These are phyloP conservation scores for Beauveria scarabaeidicola DNA, from an alignment of 2,329 filamentous ascomycete genomes.

Conservation along the genomic window DNA sequence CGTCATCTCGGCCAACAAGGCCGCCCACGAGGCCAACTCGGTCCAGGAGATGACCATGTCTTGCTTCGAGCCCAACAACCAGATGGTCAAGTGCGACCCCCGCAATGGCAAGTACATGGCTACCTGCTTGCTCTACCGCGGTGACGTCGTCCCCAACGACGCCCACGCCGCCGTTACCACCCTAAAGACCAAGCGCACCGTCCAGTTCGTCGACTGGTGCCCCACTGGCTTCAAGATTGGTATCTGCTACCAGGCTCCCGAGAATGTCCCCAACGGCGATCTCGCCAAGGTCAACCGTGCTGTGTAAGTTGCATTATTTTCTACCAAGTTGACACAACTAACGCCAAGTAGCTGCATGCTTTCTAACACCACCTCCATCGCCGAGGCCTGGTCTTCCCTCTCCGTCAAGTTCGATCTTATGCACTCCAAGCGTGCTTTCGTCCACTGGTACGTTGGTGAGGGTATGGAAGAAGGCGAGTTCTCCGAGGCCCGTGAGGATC, in stretches of 20 bases:
- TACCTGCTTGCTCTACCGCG: constrained; percentile 94
- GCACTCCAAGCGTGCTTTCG: constrained; percentile 99
- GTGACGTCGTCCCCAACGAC: constrained; percentile 95
- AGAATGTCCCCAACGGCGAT: constrained; percentile 93
- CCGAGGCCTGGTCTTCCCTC: constrained; percentile 94
- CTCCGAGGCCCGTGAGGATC: constrained; percentile 96
- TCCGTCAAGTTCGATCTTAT: constrained; percentile 99
- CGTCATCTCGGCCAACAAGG: constrained; percentile 90
- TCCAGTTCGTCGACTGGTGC: constrained; percentile 99
- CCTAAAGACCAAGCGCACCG: constrained; percentile 98
- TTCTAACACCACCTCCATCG: constrained; percentile 96
- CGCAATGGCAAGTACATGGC: constrained; percentile 99
- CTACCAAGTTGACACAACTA: constrained; percentile 15
- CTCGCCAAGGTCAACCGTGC: constrained; percentile 96
- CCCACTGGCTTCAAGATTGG: constrained; percentile 99
- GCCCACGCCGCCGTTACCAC: constrained; percentile 86
- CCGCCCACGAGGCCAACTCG: constrained; percentile 94
- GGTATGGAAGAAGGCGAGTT: constrained; percentile 99
- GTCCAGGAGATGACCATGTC: constrained; percentile 98
- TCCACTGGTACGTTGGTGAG: constrained; percentile 99
- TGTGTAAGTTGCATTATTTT: constrained; percentile 58
- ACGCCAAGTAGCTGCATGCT: constrained; percentile 72
- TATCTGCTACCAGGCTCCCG: constrained; percentile 98
- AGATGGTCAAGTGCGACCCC: constrained; percentile 99
- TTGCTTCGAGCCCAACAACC: constrained; percentile 99